Base-by-base conservation (phyloP, 2,329 filamentous ascomycete genomes). In the Trichoderma brevicompactum region DNA sequence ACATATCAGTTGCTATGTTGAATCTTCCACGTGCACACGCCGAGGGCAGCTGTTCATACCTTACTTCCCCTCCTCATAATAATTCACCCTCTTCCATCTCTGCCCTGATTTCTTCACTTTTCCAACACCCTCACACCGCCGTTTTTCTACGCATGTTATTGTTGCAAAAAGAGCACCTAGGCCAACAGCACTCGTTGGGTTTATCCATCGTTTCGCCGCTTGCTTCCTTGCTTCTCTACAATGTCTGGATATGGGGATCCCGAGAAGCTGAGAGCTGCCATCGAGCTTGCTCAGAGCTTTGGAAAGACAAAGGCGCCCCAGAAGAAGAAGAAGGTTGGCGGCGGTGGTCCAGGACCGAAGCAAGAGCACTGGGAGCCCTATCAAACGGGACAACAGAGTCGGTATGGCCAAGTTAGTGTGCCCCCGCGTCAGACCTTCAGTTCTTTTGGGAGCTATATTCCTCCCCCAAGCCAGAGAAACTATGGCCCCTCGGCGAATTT, bases 231-330 rank as follows among this genome's bases (percentile, higher is more conserved):
- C 15, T 32, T 44, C 12, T 23, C 34, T 34, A 67, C 65, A 49
- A 72, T 70, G 70, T 65, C 59, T 19, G 52, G 64, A 0, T 76
- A 67, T 36, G 68, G 68, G 8, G 72, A 77, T 23, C 28, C 67
- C 0, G 67, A 69, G 8, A 75, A 70, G 43, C 56, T 77, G 2
- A 67, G 66, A 13, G 75, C 68, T 9, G 76, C 76, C 13, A 65
- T 65, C 15, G 73, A 69, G 5, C 70, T 77, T 12, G 70, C 70
- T 1, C 46, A 54, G 2, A 69, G 67, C 44, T 77, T 77, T 62
- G 66, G 68, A 15, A 63, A 59, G 1, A 6, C 23, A 3, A 69
- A 67, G 5, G 44, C 53, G 9, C 23, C 50, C 1, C 41, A 36
- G 43, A 56, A 56, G 59, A 61, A 52, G 4, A 58, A 38, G 40